Evolutionary conservation across 345 rosid species (phyloP).

Genomic region (Syzygium aromaticum): DNA sequence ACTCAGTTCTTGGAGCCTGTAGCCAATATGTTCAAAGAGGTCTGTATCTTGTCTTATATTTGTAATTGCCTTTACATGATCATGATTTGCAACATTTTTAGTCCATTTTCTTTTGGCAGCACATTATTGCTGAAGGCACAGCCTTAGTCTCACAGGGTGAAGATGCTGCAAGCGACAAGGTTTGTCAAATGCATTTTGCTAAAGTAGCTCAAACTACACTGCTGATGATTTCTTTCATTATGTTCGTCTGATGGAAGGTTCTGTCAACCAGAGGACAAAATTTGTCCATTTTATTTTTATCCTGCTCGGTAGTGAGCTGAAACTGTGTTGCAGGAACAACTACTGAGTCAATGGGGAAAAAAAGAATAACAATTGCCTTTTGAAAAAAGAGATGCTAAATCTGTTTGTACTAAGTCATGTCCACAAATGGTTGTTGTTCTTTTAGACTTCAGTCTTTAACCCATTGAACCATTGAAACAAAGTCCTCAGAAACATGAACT

Average conservation of each 20-base stretch:
- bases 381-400: neutral
- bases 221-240: neutral
- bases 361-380: neutral
- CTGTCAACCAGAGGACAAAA: neutral
- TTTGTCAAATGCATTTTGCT: neutral
- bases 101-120: slow-evolving; percentile 10
- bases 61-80: neutral
- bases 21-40: slow-evolving; percentile 27
- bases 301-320: neutral
- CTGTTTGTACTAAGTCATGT: neutral
- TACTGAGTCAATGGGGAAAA: neutral
- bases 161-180: slow-evolving; percentile 28
- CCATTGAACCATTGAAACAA: neutral
- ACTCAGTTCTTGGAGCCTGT: slow-evolving; percentile 27
- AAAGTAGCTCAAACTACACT: neutral
- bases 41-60: neutral
- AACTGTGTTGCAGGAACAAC: neutral
- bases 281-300: neutral
- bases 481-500: neutral
- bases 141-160: slow-evolving; percentile 32
- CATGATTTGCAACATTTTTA: neutral
- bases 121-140: slow-evolving; percentile 23
- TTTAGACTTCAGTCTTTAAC: neutral
- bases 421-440: neutral
- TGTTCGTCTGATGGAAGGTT: neutral